Evolutionary conservation across 768 basidiomycete species (phyloP), one percentile per base, ranked within the genome.

Genomic region (Leccinum uliginosum): DNA sequence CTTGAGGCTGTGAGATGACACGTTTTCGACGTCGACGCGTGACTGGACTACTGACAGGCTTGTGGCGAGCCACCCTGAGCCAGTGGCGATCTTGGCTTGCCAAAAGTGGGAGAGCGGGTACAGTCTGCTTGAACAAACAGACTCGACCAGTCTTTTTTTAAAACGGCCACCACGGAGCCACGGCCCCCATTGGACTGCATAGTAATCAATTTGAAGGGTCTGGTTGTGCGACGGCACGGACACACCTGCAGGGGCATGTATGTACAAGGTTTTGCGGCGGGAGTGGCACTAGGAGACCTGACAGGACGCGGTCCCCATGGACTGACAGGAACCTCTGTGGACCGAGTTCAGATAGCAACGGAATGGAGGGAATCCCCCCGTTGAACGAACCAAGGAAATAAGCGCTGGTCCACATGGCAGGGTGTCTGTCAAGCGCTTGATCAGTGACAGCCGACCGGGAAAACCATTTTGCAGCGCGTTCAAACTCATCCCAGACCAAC

Each of bases 21-120:
- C 59, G 68, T 66, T 68, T 63, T 66, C 65, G 65, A 68, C 66
- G 66, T 65, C 63, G 66, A 65, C 24, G 51, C 50, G 15, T 43
- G 56, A 43, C 34, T 26, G 12, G 21, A 15, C 1, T 15, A 15
- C 15, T 46, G 45, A 23, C 34, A 34, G 50, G 46, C 40, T 10
- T 3, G 19, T 10, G 15, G 15, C 23, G 4, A 15, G 12, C 12
- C 27, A 44, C 63, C 50, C 50, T 23, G 65, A 66, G 59, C 49
- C 5, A 6, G 66, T 68, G 64, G 63, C 54, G 63, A 65, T 61
- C 61, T 46, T 21, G 53, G 27, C 34, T 19, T 59, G 34, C 58
- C 62, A 40, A 60, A 60, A 35, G 11, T 9, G 23, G 10, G 21
- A 11, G 27, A 8, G 29, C 6, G 27, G 46, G 7, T 27, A n/a